These are phyloP conservation scores for Gnaphalium uliginosum DNA, from an alignment of 129 eudicot genomes.

Conservation along the genomic window DNA sequence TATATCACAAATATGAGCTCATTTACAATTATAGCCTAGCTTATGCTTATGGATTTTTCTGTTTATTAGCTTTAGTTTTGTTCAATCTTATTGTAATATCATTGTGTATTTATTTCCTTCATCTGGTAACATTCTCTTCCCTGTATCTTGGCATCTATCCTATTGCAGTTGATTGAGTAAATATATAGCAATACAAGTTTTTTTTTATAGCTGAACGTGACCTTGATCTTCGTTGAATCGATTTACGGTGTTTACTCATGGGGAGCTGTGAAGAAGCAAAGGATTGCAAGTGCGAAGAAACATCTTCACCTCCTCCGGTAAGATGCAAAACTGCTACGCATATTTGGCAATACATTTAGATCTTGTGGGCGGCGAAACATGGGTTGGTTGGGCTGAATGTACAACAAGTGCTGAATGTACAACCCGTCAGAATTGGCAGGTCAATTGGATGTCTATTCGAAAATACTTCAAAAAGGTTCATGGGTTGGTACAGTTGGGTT, in stretches of 20 bases:
- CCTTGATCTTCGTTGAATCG: conserved; percentile 5
- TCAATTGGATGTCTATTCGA: not conserved
- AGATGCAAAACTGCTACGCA: conserved; percentile 21
- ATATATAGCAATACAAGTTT: conserved; percentile 15
- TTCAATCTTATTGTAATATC: not conserved
- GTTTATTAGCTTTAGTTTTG: not conserved
- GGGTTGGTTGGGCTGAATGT: not conserved
- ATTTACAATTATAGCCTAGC: conserved; percentile 5
- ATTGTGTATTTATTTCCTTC: conserved; percentile 4
- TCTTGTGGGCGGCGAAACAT: conserved; percentile 4
- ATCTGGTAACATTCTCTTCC: conserved; percentile 6
- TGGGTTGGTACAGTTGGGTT: not conserved
- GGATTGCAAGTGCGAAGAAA: conserved; percentile 42
- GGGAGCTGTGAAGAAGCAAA: conserved; percentile 58
- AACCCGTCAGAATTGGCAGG: not conserved
- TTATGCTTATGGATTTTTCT: conserved; percentile 2
- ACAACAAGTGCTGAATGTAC: not conserved
- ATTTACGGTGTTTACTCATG: conserved; percentile 39
- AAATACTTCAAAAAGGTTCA: not conserved
- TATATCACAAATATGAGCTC: no score
- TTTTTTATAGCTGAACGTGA: conserved; percentile 20
- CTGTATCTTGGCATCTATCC: not conserved
- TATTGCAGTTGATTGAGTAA: conserved; percentile 32
- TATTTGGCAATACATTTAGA: no score
- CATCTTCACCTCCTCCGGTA: conserved; percentile 58